Conservation (phyloP, 2,329 filamentous ascomycete species). For the Pyrenochaeta sp. region DNA sequence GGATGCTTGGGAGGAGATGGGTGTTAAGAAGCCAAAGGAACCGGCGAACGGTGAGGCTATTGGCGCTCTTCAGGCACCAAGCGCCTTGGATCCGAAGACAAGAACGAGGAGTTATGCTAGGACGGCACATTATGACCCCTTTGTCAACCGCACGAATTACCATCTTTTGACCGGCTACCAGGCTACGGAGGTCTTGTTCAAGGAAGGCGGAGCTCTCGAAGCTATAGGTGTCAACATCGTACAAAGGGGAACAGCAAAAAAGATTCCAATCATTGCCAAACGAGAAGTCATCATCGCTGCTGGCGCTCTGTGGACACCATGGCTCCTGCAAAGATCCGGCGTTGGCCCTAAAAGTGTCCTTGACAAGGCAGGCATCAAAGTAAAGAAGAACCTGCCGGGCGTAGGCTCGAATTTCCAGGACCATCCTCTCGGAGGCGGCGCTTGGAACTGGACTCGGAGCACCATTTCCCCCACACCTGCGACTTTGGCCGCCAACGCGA, state of each 20-base stretch:
- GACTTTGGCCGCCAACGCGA: constrained; percentile 15
- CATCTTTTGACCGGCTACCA: constrained; percentile 24
- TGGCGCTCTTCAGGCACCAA: constrained; percentile 15
- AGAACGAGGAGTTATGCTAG: constrained; percentile 38
- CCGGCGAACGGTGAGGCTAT: constrained; percentile 11
- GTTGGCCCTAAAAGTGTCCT: constrained; percentile 25
- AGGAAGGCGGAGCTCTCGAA: not conserved
- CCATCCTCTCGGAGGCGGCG: constrained; percentile 17
- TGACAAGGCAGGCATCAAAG: constrained; percentile 21
- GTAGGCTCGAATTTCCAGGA: constrained; percentile 47
- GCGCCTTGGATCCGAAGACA: constrained; percentile 11
- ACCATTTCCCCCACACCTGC: not conserved
- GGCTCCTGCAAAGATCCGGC: constrained; percentile 25
- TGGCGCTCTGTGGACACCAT: constrained; percentile 23
- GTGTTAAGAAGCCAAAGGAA: constrained; percentile 16
- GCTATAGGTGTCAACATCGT: constrained; percentile 6
- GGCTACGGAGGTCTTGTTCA: constrained; percentile 15
- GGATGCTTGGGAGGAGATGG: constrained; percentile 12
- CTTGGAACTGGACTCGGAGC: constrained; percentile 12
- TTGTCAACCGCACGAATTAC: constrained; percentile 30
- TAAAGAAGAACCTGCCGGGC: constrained; percentile 29
- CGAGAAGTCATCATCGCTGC: constrained; percentile 25
- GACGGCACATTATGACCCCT: constrained; percentile 38
- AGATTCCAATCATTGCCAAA: constrained; percentile 7
- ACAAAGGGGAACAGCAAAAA: constrained; percentile 1